Base-by-base conservation (phyloP, 108 stramenopile genomes). In the Nitzschia inconspicua region DNA sequence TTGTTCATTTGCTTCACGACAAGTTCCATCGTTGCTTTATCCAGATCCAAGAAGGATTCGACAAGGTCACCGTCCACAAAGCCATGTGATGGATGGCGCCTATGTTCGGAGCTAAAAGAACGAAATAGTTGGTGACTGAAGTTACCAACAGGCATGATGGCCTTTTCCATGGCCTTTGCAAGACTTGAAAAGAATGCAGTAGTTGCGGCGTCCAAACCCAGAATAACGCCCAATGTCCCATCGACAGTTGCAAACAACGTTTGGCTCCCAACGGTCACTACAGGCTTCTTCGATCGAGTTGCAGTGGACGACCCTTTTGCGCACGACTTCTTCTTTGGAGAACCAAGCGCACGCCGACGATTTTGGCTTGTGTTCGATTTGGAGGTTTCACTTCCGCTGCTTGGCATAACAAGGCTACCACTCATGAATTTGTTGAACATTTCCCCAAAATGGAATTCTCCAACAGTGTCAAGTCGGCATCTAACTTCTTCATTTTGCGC, bases 21-120 rank as follows among this genome's bases (percentile, higher is more conserved):
- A 62, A 57, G 57, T 39, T 88, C 76, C 93, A 89, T 89, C 2
- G 82, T 88, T 1, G 59, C 50, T 27, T 72, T 79, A 59, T 91
- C 86, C 50, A 97, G 63, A 60, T 99, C 98, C 53, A 98, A 78
- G 55, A 98, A 97, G 7, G 78, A 72, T 72, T 98, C 97, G 18
- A 97, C 49, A 57, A 98, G 62, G 63, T 99, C 98, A 23, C 98
- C 98, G 58, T 99, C 98, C 37, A 99, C 76, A 63, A 97, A 97
- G 16, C 95, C 91, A 39, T 83, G 74, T 42, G 73, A 68, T 31
- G 88, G 77, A 30, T 89, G 77, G 6, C 49, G 60, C 5, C 79
- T 73, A 16, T 77, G 60, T 28, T 87, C 86, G 16, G 68, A 86
- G 27, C 70, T 68, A 66, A 90, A 97, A 3, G 87, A 75, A 5